Percentiles rank a stretch among this genome's conserved stretches.
phyloP scores from a whole-genome alignment of 1,139 yeast genomes.

The Suhomyces terraborum region DNA sequence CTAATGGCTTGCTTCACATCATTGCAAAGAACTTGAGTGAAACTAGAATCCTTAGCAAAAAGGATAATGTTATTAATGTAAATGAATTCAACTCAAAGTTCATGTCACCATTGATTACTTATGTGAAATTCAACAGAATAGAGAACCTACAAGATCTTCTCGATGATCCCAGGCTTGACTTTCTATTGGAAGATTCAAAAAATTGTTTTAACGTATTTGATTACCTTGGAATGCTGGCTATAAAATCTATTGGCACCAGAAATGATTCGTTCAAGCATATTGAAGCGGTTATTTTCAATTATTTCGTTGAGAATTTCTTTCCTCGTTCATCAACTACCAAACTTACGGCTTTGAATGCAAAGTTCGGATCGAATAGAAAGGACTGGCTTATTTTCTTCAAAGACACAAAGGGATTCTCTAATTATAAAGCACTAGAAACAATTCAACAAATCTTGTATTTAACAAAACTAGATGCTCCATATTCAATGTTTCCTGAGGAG shows the following conservation, averaged over 20 bases:
- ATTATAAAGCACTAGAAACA: conserved; percentile 39
- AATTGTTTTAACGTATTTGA: conserved; percentile 49
- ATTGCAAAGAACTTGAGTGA: conserved; percentile 49
- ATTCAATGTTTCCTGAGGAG: conserved; percentile 41
- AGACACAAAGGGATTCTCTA: conserved; percentile 22
- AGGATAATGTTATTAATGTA: conserved; percentile 47
- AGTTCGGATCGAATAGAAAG: conserved; percentile 32
- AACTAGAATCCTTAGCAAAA: conserved; percentile 36
- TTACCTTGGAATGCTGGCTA: conserved; percentile 39
- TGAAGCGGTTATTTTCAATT: conserved; percentile 46
- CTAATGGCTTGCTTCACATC: conserved; percentile 77
- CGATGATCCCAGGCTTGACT: conserved; percentile 45
- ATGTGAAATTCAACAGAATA: conserved; percentile 66
- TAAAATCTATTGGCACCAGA: conserved; percentile 25
- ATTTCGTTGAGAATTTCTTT: conserved; percentile 31
- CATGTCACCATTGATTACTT: conserved; percentile 70
- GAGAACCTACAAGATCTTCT: conserved; percentile 57
- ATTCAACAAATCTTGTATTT: conserved; percentile 39
- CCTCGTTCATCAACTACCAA: conserved; percentile 20
- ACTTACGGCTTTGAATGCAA: conserved; percentile 38
- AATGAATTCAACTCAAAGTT: conserved; percentile 63
- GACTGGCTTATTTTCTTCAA: conserved; percentile 40
- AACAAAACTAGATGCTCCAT: conserved; percentile 38
- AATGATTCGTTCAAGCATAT: conserved; percentile 46
- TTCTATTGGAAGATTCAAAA: conserved; percentile 44